Evolutionary conservation across 352 stramenopile species (phyloP).

Genomic region (Aphanomyces stellatus): DNA sequence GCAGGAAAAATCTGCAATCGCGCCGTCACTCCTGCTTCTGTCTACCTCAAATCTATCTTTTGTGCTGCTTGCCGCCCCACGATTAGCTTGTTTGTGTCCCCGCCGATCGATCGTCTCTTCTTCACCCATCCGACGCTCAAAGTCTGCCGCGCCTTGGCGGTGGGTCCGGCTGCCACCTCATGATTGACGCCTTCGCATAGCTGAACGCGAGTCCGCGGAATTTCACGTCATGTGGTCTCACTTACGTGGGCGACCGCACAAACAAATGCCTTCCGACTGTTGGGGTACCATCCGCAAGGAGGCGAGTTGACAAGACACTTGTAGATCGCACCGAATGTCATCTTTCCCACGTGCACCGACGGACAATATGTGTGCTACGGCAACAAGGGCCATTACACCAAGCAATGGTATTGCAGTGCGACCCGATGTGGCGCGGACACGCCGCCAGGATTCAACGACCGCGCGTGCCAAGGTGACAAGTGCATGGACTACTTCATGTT

Average conservation of each 20-base stretch:
- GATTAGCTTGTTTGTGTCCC: conserved; percentile 30
- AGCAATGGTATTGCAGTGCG: conserved; percentile 47
- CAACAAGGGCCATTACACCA: conserved; percentile 21
- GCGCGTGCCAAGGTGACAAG: conserved; percentile 42
- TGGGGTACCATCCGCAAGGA: conserved; percentile 23
- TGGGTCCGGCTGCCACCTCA: conserved; percentile 25
- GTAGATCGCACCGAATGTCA: conserved; percentile 32
- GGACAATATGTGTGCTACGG: conserved; percentile 47
- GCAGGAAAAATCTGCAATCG: too few relatives aligned
- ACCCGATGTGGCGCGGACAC: conserved; percentile 29
- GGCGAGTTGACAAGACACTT: background rate
- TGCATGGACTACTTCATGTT: conserved; percentile 56
- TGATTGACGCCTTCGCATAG: background rate
- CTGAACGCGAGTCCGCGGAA: conserved; percentile 20
- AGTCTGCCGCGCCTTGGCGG: conserved; percentile 46
- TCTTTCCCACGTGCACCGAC: conserved; percentile 52
- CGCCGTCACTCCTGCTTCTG: too few relatives aligned
- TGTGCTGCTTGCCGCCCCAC: conserved; percentile 34
- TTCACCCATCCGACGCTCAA: conserved; percentile 54
- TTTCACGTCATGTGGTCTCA: conserved; percentile 57
- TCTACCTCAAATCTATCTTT: background rate
- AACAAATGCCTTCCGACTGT: conserved; percentile 51
- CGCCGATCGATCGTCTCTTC: conserved; percentile 42
- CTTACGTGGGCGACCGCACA: conserved; percentile 39
- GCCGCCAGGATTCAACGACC: conserved; percentile 46